Evolutionary conservation across 345 rosid species (phyloP).

Genomic region (Populus davidiana): DNA sequence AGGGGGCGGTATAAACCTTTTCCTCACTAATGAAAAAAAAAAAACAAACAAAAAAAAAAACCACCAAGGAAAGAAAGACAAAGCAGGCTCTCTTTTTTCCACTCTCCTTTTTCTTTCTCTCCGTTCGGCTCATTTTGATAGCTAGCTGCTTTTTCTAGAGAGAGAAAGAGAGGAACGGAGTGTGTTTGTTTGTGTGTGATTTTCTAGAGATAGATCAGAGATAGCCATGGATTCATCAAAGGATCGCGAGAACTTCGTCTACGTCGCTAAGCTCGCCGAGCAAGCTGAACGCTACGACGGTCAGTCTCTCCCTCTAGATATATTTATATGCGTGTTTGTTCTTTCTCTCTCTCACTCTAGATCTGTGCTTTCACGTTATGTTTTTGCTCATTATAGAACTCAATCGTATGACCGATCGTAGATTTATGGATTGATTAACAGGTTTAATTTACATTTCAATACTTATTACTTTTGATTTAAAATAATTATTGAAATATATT

Average conservation of each 20-base stretch:
- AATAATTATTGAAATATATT: neutral
- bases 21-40: neutral
- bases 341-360: neutral
- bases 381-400: neutral
- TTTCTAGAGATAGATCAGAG: neutral
- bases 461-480: neutral
- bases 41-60: neutral
- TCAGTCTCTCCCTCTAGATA: constrained; percentile 1
- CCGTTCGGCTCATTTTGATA: neutral
- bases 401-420: neutral
- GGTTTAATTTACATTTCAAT: neutral
- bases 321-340: neutral
- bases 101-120: neutral
- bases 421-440: neutral
- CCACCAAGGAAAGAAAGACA: neutral
- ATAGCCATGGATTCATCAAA: constrained; percentile 36
- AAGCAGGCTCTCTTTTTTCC: neutral
- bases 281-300: constrained; percentile 67
- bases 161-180: neutral
- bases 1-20: neutral
- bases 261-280: constrained; percentile 65
- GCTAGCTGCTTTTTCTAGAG: neutral
- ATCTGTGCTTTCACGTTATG: neutral
- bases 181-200: neutral
- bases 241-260: constrained; percentile 46